Percentiles rank a stretch among this genome's conserved stretches.
Evolutionary conservation across 208 protist species (phyloP).

Genomic region (Trypanosoma boissoni): DNA sequence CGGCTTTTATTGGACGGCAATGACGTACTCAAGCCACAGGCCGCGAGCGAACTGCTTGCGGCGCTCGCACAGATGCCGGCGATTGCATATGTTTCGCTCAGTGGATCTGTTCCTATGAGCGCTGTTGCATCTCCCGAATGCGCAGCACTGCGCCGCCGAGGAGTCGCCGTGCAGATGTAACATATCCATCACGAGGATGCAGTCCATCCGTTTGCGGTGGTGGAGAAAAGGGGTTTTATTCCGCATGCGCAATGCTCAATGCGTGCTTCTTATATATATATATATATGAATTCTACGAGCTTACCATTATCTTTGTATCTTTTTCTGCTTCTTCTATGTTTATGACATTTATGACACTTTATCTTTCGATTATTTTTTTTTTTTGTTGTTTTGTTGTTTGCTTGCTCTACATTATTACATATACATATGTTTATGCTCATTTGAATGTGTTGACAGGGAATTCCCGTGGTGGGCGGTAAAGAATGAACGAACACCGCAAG

Average conservation of each 20-base stretch:
- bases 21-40: not conserved
- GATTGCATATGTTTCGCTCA: constrained; percentile 18
- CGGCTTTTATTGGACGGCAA: constrained; percentile 61
- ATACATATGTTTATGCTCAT: not conserved
- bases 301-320: constrained; percentile 2
- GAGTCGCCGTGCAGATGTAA: constrained; percentile 1
- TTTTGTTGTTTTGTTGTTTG: constrained; percentile 16
- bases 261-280: not conserved
- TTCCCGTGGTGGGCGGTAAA: not conserved
- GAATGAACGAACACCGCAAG: constrained; percentile 30
- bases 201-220: not conserved
- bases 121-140: constrained; percentile 14
- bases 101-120: too few relatives aligned
- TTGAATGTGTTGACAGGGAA: not conserved
- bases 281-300: constrained; percentile 13
- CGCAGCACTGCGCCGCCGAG: constrained; percentile 3
- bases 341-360: constrained; percentile 12
- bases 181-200: too few relatives aligned
- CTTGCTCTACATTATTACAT: constrained; percentile 1
- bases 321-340: constrained; percentile 5
- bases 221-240: not conserved
- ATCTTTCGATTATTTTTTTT: constrained; percentile 1
- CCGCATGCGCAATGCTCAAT: not conserved
- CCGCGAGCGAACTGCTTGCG: constrained; percentile 9
- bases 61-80: constrained; percentile 2